Base-by-base conservation (phyloP, 805 yeast species). In the Hanseniaspora meyeri region DNA sequence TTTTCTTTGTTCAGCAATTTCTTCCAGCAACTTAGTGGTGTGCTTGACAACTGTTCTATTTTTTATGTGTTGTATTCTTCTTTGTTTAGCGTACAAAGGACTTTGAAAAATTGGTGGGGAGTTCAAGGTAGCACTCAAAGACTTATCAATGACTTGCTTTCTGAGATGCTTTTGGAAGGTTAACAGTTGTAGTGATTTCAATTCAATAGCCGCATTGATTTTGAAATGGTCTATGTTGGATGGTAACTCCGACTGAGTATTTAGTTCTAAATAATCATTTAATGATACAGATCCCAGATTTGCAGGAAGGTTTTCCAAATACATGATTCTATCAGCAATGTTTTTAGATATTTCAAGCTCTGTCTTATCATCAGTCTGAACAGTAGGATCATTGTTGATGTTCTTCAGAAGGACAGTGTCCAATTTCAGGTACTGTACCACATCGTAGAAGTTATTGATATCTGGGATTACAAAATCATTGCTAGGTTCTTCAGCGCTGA, bases 21-120 rank as follows among this genome's bases (percentile, higher is more conserved):
- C 87, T 66, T 81, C 84, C 4, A 90, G 89, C 48, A 86, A 71
- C 59, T 83, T 74, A 5, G 87, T 85, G 0, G 95, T 86, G 63
- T 84, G 85, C 19, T 83, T 81, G 34, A 84, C 83, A 58, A 80
- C 80, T 54, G 83, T 77, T 65, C 85, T 86, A 37, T 81, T 80
- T 65, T 87, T 77, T 17, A 84, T 73, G 64, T 81, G 81, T 57
- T 80, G 76, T 0, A 87, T 78, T 65, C 95, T 74, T 63, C 82
- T 83, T 51, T 87, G 86, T 46, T 85, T 81, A 62, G 78, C 72
- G 2, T 83, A 77, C 50, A 77, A 72, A 4, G 86, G 77, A 56
- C 79, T 75, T 62, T 83, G 83, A 14, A 51, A 34, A 11, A 31
- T 43, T 16, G 50, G 27, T 2, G 42, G 43, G n/a, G 20, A 39